Evolutionary conservation across 2,329 filamentous ascomycete species (phyloP).

Genomic region (Monosporascus sp.): DNA sequence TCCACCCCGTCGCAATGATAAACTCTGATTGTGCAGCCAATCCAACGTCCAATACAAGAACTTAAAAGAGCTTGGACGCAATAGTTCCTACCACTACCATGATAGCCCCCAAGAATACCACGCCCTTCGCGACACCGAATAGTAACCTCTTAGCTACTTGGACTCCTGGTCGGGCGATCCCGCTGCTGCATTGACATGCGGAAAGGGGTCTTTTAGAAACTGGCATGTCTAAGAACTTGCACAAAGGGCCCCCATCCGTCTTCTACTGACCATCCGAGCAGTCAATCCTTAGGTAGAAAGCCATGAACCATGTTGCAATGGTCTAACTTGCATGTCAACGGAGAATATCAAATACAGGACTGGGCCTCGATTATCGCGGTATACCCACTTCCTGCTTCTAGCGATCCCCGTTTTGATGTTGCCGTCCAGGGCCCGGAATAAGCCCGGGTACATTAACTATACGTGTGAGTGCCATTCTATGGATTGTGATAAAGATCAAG

Average conservation of each 20-base stretch:
- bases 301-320: neutral
- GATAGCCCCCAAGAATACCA: too few relatives aligned
- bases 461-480: conserved; percentile 26
- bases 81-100: too few relatives aligned
- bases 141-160: too few relatives aligned
- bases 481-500: too few relatives aligned
- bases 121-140: too few relatives aligned
- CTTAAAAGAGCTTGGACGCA: too few relatives aligned
- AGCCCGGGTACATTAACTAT: conserved; percentile 23
- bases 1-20: too few relatives aligned
- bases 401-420: conserved; percentile 20
- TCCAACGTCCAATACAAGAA: too few relatives aligned
- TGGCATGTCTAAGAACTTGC: conserved; percentile 9
- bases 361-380: conserved; percentile 14
- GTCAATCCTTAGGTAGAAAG: neutral
- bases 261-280: neutral
- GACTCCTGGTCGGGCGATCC: too few relatives aligned
- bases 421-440: conserved; percentile 25
- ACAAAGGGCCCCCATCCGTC: neutral
- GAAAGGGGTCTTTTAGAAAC: neutral
- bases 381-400: conserved; percentile 24
- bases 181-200: too few relatives aligned
- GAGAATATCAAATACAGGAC: too few relatives aligned
- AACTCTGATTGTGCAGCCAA: too few relatives aligned
- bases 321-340: neutral